These are phyloP conservation scores for Herpetomonas samuelpessoai DNA, from an alignment of 208 protist genomes.

Conservation along the genomic window DNA sequence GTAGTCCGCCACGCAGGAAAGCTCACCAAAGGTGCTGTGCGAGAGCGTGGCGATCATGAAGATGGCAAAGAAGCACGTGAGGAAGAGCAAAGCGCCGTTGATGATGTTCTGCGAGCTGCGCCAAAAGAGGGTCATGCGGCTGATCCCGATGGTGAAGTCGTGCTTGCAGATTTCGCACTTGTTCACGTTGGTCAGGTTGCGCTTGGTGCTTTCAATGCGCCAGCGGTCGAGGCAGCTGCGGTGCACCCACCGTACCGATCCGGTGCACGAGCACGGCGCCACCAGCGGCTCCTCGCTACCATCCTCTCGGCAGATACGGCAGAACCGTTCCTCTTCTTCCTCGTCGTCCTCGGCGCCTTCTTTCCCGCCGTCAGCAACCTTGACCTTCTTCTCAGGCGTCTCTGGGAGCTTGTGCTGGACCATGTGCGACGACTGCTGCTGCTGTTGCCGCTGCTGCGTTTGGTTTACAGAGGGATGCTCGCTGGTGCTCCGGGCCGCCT, in stretches of 20 bases:
- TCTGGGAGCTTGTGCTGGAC: too few species aligned
- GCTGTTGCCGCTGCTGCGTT: too few species aligned
- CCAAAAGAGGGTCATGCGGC: conserved; percentile 36
- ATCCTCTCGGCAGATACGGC: conserved; percentile 73
- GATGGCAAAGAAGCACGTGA: conserved; percentile 29
- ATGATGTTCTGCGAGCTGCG: conserved; percentile 45
- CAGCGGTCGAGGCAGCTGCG: conserved; percentile 73
- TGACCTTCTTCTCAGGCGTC: too few species aligned
- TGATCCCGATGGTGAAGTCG: conserved; percentile 54
- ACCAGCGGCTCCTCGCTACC: conserved; percentile 60
- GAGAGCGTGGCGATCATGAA: conserved; percentile 25
- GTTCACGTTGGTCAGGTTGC: conserved; percentile 63
- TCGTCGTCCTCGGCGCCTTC: conserved; percentile 24
- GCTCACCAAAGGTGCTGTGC: conserved; percentile 39
- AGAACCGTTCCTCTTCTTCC: conserved; percentile 57
- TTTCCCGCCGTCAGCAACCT: neutral
- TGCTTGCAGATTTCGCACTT: conserved; percentile 78
- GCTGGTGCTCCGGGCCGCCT: too few species aligned
- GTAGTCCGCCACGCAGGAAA: conserved; percentile 53
- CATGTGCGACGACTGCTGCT: too few species aligned
- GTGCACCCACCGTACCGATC: conserved; percentile 78
- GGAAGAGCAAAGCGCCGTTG: conserved; percentile 24
- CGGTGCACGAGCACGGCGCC: conserved; percentile 68
- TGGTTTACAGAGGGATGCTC: too few species aligned
- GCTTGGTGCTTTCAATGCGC: conserved; percentile 69